phyloP scores from a whole-genome alignment of 768 basidiomycete species.

The Mycena leptocephala region DNA sequence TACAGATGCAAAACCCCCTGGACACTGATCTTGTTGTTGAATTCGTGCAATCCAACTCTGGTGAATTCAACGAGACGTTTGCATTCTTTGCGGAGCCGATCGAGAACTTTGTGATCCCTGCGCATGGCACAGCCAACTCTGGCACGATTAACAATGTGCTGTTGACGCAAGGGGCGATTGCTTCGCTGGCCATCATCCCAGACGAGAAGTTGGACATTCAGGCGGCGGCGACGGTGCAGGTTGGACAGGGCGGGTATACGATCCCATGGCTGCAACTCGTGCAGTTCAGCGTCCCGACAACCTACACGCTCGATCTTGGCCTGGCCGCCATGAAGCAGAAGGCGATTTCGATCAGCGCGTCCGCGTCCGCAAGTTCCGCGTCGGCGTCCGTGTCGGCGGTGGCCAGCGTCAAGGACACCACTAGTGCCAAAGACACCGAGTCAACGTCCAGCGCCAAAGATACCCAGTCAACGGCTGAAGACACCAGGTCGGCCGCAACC shows the following conservation, averaged over 20 bases:
- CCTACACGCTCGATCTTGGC: conserved; percentile 57
- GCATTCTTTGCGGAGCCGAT: conserved; percentile 75
- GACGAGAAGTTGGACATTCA: conserved; percentile 69
- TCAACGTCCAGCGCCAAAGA: conserved; percentile 8
- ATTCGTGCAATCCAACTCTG: conserved; percentile 70
- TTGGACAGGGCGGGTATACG: conserved; percentile 71
- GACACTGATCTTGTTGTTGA: conserved; percentile 71
- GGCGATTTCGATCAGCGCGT: conserved; percentile 37
- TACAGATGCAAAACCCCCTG: conserved; percentile 69
- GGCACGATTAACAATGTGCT: conserved; percentile 72
- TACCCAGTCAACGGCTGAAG: conserved; percentile 10
- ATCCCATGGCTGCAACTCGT: conserved; percentile 78
- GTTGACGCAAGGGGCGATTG: conserved; percentile 71
- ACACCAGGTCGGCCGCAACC: not conserved
- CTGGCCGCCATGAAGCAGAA: conserved; percentile 38
- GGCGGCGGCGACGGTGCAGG: conserved; percentile 62
- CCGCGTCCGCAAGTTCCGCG: conserved; percentile 17
- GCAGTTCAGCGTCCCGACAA: conserved; percentile 68
- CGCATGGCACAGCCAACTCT: conserved; percentile 73
- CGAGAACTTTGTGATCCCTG: conserved; percentile 68
- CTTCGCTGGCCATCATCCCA: conserved; percentile 72
- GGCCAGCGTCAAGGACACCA: not conserved
- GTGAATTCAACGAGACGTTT: conserved; percentile 67
- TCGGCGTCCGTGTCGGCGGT: conserved; percentile 18
- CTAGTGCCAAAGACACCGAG: not conserved